Evolutionary conservation across 495 filamentous ascomycete species (phyloP).

Genomic region (Lasiosphaeria ovina): DNA sequence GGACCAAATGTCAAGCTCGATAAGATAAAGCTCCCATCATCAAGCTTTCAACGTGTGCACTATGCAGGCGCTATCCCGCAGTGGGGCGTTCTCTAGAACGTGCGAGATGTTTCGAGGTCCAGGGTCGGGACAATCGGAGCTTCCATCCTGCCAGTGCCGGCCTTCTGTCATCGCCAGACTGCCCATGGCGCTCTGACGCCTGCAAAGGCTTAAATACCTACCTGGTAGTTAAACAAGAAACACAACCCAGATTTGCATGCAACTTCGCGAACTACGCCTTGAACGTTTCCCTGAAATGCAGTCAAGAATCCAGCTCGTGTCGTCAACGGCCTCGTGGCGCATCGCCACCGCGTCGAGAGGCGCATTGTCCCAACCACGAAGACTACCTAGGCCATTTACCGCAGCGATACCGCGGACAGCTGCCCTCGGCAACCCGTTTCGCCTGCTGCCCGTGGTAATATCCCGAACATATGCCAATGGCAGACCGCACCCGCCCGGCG

Average conservation of each 20-base stretch:
- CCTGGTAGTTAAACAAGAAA: constrained; percentile 1
- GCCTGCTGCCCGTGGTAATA: constrained; percentile 26
- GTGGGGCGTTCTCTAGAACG: constrained; percentile 13
- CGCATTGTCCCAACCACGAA: constrained; percentile 27
- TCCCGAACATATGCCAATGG: constrained; percentile 70
- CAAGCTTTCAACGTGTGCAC: no score
- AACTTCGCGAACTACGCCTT: neutral
- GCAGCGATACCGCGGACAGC: constrained; percentile 11
- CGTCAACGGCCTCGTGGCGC: constrained; percentile 35
- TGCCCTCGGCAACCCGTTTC: constrained; percentile 15
- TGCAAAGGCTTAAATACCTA: neutral
- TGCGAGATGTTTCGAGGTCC: constrained; percentile 32
- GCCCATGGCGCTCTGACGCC: neutral
- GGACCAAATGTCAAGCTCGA: neutral
- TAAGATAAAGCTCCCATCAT: constrained; percentile 1
- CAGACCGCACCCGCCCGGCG: constrained; percentile 80
- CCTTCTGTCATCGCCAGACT: no score
- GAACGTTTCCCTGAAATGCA: constrained; percentile 30
- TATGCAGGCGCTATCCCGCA: no score
- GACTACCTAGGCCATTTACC: constrained; percentile 22
- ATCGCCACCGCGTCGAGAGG: constrained; percentile 33
- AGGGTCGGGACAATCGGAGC: constrained; percentile 10
- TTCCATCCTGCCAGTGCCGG: neutral
- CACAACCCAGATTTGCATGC: neutral
- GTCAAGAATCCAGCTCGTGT: constrained; percentile 35